phyloP scores from a whole-genome alignment of 805 yeast genomes.

The Ogataea glucozyma region DNA sequence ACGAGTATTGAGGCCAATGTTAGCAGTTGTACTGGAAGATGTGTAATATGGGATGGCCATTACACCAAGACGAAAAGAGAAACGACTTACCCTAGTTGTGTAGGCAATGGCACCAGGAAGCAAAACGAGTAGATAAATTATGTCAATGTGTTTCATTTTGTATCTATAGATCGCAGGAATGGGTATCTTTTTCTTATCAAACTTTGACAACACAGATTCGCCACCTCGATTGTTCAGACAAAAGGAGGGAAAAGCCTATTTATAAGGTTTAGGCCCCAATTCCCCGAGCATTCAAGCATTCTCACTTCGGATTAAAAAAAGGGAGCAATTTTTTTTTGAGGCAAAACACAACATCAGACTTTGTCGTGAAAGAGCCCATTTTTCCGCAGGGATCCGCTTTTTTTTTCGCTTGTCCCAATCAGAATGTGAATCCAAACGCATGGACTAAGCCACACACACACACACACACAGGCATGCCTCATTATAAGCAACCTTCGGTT shows the following conservation, averaged over 20 bases:
- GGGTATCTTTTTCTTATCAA: background rate
- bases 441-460: too few relatives aligned
- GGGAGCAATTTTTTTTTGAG: background rate
- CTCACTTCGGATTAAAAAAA: background rate
- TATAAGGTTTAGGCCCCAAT: background rate
- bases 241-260: background rate
- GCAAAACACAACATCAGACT: background rate
- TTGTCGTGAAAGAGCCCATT: conserved; percentile 4
- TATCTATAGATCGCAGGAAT: background rate
- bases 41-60: too few relatives aligned
- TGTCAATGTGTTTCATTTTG: background rate
- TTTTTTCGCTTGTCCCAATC: too few relatives aligned
- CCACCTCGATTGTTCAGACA: too few relatives aligned
- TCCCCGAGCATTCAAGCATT: too few relatives aligned
- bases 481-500: conserved; percentile 10
- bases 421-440: too few relatives aligned
- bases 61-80: background rate
- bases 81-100: conserved; percentile 19
- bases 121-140: conserved; percentile 1
- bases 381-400: background rate
- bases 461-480: too few relatives aligned
- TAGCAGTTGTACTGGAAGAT: background rate
- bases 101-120: conserved; percentile 5
- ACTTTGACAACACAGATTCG: too few relatives aligned
- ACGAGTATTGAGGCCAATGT: background rate